Conservation (phyloP, 192 early-diverging fungal genomes). For the Rhizophagus sp. region DNA sequence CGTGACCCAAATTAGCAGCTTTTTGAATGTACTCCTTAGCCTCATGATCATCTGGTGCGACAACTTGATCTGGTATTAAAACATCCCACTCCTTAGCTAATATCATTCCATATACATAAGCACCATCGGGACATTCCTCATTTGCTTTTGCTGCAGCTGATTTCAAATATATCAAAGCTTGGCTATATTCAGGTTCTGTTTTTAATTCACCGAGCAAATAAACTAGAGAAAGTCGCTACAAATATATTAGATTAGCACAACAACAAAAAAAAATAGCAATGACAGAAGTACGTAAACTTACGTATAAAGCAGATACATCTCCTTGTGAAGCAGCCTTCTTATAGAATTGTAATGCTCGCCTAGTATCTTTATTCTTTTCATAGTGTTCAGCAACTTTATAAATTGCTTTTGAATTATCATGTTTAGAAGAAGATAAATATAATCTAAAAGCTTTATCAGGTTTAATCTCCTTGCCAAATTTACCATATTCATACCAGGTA, state of each 20-base stretch:
- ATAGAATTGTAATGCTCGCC: slow-evolving; percentile 67
- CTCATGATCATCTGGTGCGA: slow-evolving; percentile 75
- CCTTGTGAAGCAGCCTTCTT: slow-evolving; percentile 68
- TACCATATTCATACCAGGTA: slow-evolving; percentile 68
- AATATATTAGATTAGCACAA: not conserved
- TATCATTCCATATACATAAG: slow-evolving; percentile 77
- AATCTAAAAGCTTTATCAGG: slow-evolving; percentile 65
- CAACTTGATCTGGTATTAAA: slow-evolving; percentile 56
- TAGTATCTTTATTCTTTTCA: slow-evolving; percentile 61
- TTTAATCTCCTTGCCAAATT: slow-evolving; percentile 58
- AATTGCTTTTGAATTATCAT: slow-evolving; percentile 63
- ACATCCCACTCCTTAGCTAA: slow-evolving; percentile 70
- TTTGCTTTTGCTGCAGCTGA: slow-evolving; percentile 73
- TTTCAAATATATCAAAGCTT: slow-evolving; percentile 83
- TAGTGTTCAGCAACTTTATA: slow-evolving; percentile 65
- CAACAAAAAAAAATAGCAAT: slow-evolving; percentile 20
- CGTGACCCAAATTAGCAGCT: slow-evolving; percentile 74
- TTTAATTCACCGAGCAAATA: slow-evolving; percentile 73
- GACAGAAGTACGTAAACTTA: slow-evolving; percentile 36
- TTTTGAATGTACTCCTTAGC: slow-evolving; percentile 71
- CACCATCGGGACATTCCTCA: slow-evolving; percentile 67
- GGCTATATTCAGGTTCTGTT: slow-evolving; percentile 67
- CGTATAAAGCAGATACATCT: slow-evolving; percentile 65
- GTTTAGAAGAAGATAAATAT: slow-evolving; percentile 65
- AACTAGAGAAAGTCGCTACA: slow-evolving; percentile 73